phyloP scores from a whole-genome alignment of 768 basidiomycete species.

The Suillus lakei region DNA sequence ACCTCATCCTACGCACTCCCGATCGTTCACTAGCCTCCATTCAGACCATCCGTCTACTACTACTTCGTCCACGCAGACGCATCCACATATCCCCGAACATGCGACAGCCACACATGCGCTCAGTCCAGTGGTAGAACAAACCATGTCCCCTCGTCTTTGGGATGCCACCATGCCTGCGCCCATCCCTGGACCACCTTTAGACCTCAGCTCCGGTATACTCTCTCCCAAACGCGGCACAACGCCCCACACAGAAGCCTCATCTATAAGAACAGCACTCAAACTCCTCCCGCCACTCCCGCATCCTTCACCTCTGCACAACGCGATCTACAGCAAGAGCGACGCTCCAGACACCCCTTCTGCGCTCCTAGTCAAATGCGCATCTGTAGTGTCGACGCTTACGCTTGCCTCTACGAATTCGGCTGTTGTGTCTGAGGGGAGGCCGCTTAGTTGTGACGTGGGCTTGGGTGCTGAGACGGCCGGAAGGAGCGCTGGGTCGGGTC shows the following conservation, averaged over 20 bases:
- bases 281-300: background rate
- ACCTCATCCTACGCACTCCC: background rate
- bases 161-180: constrained; percentile 4
- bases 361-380: background rate
- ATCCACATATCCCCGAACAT: background rate
- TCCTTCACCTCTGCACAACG: background rate
- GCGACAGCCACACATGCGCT: background rate
- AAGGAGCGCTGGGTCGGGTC: background rate
- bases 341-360: background rate
- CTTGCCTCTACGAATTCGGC: background rate
- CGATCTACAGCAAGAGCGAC: background rate
- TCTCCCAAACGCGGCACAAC: background rate
- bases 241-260: background rate
- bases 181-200: background rate
- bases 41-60: background rate
- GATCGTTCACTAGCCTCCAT: background rate
- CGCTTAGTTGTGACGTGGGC: background rate
- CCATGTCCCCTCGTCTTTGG: background rate
- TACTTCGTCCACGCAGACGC: background rate
- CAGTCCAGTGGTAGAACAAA: background rate
- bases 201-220: background rate
- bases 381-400: background rate
- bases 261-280: background rate
- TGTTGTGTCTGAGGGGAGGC: background rate
- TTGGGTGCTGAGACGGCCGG: background rate